Evolutionary conservation across 768 basidiomycete species (phyloP).

Genomic region (Imleria badia): DNA sequence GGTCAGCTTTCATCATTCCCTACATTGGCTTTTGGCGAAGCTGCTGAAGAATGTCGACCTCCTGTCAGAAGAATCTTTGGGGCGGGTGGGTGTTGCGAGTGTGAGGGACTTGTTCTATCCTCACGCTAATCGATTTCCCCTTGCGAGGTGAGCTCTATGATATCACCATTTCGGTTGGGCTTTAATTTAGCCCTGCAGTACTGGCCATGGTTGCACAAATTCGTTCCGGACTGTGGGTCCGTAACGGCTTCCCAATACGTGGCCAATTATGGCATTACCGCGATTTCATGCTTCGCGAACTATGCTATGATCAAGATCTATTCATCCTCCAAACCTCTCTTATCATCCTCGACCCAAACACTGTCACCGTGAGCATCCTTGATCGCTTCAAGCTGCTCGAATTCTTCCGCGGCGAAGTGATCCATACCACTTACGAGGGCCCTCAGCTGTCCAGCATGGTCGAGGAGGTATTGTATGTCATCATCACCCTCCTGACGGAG

Average conservation of each 20-base stretch:
- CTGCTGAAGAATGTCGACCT: conserved; percentile 80
- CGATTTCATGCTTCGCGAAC: conserved; percentile 92
- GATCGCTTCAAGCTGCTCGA: conserved; percentile 83
- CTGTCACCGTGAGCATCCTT: conserved; percentile 80
- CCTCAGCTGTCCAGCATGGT: conserved; percentile 79
- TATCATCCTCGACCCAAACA: conserved; percentile 72
- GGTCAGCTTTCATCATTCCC: conserved; percentile 91
- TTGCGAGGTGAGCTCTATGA: conserved; percentile 63
- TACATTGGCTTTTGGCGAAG: conserved; percentile 90
- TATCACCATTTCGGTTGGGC: background rate
- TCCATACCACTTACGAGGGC: conserved; percentile 63
- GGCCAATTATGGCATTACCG: conserved; percentile 95
- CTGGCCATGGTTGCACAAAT: conserved; percentile 93
- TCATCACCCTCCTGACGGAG: conserved; percentile 87
- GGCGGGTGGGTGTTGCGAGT: conserved; percentile 50
- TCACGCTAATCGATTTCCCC: conserved; percentile 85
- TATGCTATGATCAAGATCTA: conserved; percentile 95
- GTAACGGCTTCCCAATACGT: conserved; percentile 94
- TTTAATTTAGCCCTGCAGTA: conserved; percentile 43
- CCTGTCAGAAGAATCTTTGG: conserved; percentile 54
- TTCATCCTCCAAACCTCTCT: conserved; percentile 88
- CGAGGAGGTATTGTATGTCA: conserved; percentile 85
- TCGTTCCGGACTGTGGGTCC: conserved; percentile 93
- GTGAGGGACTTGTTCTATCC: conserved; percentile 62
- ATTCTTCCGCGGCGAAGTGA: conserved; percentile 69